Conservation (phyloP, 1,284 basidiomycete genomes). For the Puccinia sorghi region DNA sequence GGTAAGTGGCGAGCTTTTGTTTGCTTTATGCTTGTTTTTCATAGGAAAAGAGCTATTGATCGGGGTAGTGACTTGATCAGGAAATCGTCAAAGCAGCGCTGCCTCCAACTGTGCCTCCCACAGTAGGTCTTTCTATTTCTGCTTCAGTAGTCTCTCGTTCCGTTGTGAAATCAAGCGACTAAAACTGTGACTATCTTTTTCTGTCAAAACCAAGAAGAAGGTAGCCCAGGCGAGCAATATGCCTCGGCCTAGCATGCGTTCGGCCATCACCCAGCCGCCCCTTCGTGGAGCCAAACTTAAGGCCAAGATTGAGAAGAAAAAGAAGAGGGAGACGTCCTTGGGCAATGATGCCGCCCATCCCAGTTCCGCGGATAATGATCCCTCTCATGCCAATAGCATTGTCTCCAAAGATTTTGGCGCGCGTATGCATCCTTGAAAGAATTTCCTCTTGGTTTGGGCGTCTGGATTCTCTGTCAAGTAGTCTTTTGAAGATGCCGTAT, state of each 20-base stretch:
- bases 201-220: neutral
- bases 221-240: neutral
- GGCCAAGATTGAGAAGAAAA: neutral
- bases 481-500: too few relatives aligned
- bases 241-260: neutral
- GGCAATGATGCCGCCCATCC: neutral
- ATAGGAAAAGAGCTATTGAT: neutral
- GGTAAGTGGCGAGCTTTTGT: neutral
- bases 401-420: slow-evolving; percentile 2
- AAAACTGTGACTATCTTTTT: neutral
- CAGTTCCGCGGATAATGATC: neutral
- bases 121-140: neutral
- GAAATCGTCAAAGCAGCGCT: neutral
- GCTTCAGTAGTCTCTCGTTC: too few relatives aligned
- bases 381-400: neutral
- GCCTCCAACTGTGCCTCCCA: neutral
- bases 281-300: slow-evolving; percentile 7
- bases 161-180: neutral
- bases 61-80: neutral
- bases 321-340: neutral
- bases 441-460: neutral
- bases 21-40: neutral
- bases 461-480: neutral
- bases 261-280: neutral
- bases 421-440: neutral